Evolutionary conservation across 768 basidiomycete species (phyloP).

Genomic region (Chlorophyllum brunneum): DNA sequence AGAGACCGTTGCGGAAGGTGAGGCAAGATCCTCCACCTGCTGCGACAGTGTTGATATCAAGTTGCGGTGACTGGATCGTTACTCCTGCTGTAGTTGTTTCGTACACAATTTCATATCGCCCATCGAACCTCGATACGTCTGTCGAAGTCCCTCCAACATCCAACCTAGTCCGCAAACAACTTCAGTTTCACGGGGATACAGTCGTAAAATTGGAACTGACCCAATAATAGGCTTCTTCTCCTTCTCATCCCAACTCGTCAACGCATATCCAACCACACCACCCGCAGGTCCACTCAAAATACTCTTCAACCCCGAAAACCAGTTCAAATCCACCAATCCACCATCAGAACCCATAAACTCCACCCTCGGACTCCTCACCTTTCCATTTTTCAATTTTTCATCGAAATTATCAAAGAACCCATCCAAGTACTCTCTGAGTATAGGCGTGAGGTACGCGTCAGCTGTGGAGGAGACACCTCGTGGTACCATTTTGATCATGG

Average conservation of each 20-base stretch:
- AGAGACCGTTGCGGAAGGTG: constrained; percentile 86
- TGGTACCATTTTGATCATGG: constrained; percentile 95
- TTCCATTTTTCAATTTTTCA: constrained; percentile 59
- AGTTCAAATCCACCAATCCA: constrained; percentile 70
- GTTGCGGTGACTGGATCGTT: constrained; percentile 86
- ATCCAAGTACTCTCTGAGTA: constrained; percentile 78
- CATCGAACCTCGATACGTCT: constrained; percentile 91
- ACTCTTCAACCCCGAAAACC: constrained; percentile 91
- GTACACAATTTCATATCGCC: constrained; percentile 88
- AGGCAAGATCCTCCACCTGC: constrained; percentile 93
- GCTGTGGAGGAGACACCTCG: constrained; percentile 90
- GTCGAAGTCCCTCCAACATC: constrained; percentile 97
- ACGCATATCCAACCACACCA: constrained; percentile 91
- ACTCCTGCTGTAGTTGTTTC: constrained; percentile 96
- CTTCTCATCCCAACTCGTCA: constrained; percentile 85
- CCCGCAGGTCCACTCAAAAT: constrained; percentile 93
- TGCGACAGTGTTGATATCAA: constrained; percentile 95
- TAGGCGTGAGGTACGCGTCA: constrained; percentile 93
- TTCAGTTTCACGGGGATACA: not conserved
- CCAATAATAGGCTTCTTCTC: constrained; percentile 77
- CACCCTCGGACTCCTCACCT: constrained; percentile 60
- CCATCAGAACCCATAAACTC: constrained; percentile 98
- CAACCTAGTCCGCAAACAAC: constrained; percentile 39
- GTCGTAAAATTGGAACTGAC: constrained; percentile 35
- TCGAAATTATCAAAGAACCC: constrained; percentile 93